A percentile compares a stretch with the other conserved stretches of the same genome.
phyloP scores from a whole-genome alignment of 495 filamentous ascomycete species.

The Glutinoglossum americanum region DNA sequence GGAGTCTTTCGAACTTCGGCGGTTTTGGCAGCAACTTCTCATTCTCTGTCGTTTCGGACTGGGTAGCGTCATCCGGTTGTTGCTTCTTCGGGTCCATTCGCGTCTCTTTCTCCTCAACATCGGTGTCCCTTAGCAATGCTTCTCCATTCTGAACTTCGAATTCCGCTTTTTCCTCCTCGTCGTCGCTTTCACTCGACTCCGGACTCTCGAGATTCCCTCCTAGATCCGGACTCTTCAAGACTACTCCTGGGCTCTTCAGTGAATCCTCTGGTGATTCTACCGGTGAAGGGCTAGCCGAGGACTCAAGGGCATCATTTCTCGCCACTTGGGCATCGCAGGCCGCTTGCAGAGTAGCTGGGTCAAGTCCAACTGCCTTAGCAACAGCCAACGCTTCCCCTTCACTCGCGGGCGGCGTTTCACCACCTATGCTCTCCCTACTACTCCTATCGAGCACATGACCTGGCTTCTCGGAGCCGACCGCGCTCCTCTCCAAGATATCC shows the following conservation, averaged over 20 bases:
- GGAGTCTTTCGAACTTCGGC: not conserved
- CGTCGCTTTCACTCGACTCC: slow-evolving; percentile 14
- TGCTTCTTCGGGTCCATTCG: not conserved
- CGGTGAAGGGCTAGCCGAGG: not conserved
- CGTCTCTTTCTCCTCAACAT: not conserved
- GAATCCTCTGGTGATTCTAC: slow-evolving; percentile 6
- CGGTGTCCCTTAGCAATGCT: not conserved
- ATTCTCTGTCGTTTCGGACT: not conserved
- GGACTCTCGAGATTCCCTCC: slow-evolving; percentile 14
- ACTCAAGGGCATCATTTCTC: not conserved
- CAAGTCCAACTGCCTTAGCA: slow-evolving; percentile 14
- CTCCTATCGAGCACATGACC: slow-evolving; percentile 10
- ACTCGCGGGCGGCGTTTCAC: slow-evolving; percentile 4
- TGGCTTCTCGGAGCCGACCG: slow-evolving; percentile 6
- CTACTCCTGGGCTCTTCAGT: slow-evolving; percentile 14
- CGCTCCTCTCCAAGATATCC: slow-evolving; percentile 46
- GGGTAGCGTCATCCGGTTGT: not conserved
- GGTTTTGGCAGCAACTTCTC: not conserved
- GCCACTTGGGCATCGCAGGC: not conserved
- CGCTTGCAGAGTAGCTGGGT: not conserved
- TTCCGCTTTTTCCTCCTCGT: slow-evolving; percentile 7
- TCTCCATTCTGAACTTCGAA: not conserved
- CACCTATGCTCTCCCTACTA: slow-evolving; percentile 6
- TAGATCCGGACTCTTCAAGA: slow-evolving; percentile 17
- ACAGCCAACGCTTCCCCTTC: slow-evolving; percentile 16